Percentiles rank a stretch among this genome's conserved stretches.
These are phyloP conservation scores for Aspergillus phoenicis DNA, from an alignment of 2,329 filamentous ascomycete species.

Conservation along the genomic window DNA sequence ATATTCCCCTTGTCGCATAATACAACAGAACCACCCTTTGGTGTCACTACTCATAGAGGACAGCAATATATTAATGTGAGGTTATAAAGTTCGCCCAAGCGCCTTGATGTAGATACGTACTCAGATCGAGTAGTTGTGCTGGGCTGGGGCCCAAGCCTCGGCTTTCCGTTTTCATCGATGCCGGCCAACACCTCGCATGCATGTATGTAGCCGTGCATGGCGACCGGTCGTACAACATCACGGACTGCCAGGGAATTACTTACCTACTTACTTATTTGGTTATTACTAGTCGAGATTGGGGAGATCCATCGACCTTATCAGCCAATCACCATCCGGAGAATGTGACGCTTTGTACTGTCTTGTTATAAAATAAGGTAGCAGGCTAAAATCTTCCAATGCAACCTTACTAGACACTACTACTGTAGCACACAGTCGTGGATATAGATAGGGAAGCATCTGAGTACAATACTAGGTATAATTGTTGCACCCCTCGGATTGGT, in stretches of 20 bases:
- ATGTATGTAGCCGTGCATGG: slow-evolving; percentile 1
- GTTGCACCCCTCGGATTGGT: too few relatives aligned
- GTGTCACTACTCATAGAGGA: too few relatives aligned
- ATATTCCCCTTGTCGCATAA: too few relatives aligned
- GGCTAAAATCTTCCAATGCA: neutral
- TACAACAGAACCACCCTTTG: too few relatives aligned
- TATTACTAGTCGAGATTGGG: too few relatives aligned
- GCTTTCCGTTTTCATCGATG: slow-evolving; percentile 23
- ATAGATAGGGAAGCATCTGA: too few relatives aligned
- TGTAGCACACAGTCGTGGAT: too few relatives aligned
- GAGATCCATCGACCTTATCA: neutral
- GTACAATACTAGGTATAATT: neutral
- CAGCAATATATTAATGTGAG: too few relatives aligned
- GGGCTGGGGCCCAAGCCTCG: slow-evolving; percentile 8
- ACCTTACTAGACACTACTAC: neutral
- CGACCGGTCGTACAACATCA: neutral
- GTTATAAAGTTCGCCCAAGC: too few relatives aligned
- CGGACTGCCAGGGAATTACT: neutral
- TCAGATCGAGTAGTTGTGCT: too few relatives aligned
- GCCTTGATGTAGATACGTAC: too few relatives aligned
- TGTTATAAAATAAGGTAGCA: neutral
- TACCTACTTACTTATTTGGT: too few relatives aligned
- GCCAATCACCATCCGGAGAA: neutral
- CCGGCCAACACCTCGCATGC: slow-evolving; percentile 10
- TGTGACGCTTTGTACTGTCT: neutral